phyloP scores from a whole-genome alignment of 352 stramenopile genomes.

The Pythium aphanidermatum region DNA sequence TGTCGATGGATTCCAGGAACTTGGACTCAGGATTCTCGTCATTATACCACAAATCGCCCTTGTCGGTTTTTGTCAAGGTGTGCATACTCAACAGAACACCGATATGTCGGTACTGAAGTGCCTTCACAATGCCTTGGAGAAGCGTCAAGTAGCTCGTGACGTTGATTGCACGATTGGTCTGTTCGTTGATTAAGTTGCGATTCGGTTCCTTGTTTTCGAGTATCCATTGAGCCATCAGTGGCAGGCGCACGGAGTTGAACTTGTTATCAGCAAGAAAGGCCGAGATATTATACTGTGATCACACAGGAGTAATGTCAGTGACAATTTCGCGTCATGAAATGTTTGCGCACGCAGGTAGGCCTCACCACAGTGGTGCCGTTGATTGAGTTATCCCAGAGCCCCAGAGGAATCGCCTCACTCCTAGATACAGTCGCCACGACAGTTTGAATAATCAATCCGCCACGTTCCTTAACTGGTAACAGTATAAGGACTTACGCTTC shows the following conservation, averaged over 20 bases:
- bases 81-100: slow-evolving; percentile 39
- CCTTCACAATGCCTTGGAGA: slow-evolving; percentile 37
- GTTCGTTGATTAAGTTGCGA: slow-evolving; percentile 22
- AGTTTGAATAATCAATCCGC: slow-evolving; percentile 1
- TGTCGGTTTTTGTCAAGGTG: slow-evolving; percentile 26
- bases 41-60: slow-evolving; percentile 35
- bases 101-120: slow-evolving; percentile 36
- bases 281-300: slow-evolving; percentile 53
- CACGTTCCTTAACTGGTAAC: not conserved
- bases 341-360: slow-evolving; percentile 1
- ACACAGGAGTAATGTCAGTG: not conserved
- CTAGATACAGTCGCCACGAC: slow-evolving; percentile 10
- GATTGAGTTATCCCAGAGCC: slow-evolving; percentile 50
- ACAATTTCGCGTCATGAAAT: not conserved
- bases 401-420: slow-evolving; percentile 44
- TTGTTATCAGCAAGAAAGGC: slow-evolving; percentile 66
- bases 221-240: slow-evolving; percentile 53
- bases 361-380: slow-evolving; percentile 56
- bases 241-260: slow-evolving; percentile 72
- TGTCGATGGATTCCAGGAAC: slow-evolving; percentile 30
- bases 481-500: slow-evolving; percentile 30
- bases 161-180: slow-evolving; percentile 54
- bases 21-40: slow-evolving; percentile 17
- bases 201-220: slow-evolving; percentile 50
- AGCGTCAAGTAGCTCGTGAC: slow-evolving; percentile 31